Evolutionary conservation across 2,329 filamentous ascomycete species (phyloP).

Genomic region (Pseudogymnoascus sp.): DNA sequence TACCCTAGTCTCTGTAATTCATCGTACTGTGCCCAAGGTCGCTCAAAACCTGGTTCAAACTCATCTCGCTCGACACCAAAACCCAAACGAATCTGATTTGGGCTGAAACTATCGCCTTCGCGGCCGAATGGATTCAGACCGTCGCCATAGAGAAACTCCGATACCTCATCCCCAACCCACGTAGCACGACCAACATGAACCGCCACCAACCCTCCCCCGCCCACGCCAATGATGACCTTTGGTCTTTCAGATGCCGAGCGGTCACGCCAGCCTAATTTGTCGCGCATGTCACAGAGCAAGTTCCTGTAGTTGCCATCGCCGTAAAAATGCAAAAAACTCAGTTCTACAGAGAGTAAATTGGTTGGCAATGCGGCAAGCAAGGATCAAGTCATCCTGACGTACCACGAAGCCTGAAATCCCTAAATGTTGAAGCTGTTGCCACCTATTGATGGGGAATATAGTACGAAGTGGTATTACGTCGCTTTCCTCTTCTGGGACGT

Average conservation of each 20-base stretch:
- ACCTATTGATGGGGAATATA: conserved; percentile 28
- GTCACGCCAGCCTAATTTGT: conserved; percentile 18
- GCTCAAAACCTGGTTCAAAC: no score
- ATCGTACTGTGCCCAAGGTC: no score
- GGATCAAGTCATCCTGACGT: conserved; percentile 21
- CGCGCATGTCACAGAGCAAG: conserved; percentile 21
- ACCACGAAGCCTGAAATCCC: conserved; percentile 26
- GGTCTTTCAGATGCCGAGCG: conserved; percentile 12
- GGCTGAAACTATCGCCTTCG: not conserved
- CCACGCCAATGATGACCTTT: conserved; percentile 10
- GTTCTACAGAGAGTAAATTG: conserved; percentile 27
- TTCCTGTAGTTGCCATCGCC: conserved; percentile 14
- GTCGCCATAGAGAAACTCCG: conserved; percentile 22
- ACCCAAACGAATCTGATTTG: no score
- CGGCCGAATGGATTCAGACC: conserved; percentile 21
- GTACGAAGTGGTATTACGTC: conserved; percentile 20
- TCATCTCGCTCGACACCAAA: no score
- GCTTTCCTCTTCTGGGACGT: not conserved
- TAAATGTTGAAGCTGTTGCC: conserved; percentile 29
- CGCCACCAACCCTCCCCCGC: conserved; percentile 12
- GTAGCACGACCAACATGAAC: no score
- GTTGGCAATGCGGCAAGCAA: conserved; percentile 26
- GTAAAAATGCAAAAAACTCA: conserved; percentile 30
- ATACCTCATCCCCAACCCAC: no score
- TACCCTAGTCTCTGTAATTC: no score